Evolutionary conservation across 1,284 basidiomycete species (phyloP).

Genomic region (Xerocomus amazonicus): DNA sequence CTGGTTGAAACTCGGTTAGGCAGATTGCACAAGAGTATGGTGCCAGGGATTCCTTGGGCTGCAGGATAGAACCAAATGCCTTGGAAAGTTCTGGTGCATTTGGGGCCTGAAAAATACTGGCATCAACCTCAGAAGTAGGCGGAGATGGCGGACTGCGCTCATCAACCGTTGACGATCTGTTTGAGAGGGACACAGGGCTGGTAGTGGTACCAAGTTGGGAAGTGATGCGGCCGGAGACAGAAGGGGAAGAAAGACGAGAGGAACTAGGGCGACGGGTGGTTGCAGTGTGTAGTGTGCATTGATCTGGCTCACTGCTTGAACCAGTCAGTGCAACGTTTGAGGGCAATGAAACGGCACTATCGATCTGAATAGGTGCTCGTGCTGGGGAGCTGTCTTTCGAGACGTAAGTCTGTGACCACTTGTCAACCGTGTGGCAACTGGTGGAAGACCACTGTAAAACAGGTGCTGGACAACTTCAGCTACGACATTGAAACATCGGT

Average conservation of each 20-base stretch:
- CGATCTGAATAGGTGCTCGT: conserved; percentile 23
- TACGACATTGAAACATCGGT: conserved; percentile 1
- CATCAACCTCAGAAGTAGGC: conserved; percentile 32
- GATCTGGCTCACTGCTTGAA: conserved; percentile 6
- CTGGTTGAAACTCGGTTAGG: conserved; percentile 61
- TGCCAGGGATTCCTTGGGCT: conserved; percentile 67
- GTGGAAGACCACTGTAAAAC: conserved; percentile 61
- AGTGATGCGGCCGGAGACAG: conserved; percentile 47
- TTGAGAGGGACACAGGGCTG: conserved; percentile 55
- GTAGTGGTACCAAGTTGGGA: conserved; percentile 56
- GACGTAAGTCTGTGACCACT: conserved; percentile 75
- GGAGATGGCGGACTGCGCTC: conserved; percentile 36
- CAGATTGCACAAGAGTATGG: conserved; percentile 69
- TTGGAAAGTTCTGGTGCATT: conserved; percentile 66
- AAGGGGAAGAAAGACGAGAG: conserved; percentile 27
- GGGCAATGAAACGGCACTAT: conserved; percentile 15
- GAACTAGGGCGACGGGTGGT: conserved; percentile 45
- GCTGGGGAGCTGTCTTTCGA: conserved; percentile 46
- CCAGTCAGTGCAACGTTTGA: conserved; percentile 10
- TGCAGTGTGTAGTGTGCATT: conserved; percentile 23
- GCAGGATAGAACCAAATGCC: conserved; percentile 77
- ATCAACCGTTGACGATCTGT: conserved; percentile 36
- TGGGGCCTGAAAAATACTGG: conserved; percentile 60
- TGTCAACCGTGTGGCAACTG: conserved; percentile 48
- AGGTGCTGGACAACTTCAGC: conserved; percentile 47